These are phyloP conservation scores for Globisporangium megalacanthum DNA, from an alignment of 352 stramenopile genomes.

Conservation along the genomic window DNA sequence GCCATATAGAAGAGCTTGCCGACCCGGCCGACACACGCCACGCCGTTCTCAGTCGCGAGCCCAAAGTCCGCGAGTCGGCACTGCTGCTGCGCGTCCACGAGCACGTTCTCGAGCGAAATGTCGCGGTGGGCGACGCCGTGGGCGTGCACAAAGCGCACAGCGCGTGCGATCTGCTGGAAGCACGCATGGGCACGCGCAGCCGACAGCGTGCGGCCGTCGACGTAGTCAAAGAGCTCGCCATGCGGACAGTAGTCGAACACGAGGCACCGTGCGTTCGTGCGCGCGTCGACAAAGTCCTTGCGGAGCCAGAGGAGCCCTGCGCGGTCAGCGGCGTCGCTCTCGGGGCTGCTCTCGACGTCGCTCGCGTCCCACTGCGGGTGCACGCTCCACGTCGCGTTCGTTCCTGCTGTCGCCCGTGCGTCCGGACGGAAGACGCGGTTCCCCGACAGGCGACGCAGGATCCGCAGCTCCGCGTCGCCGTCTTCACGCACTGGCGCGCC, in stretches of 20 bases:
- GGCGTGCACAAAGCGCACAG: slow-evolving; percentile 43
- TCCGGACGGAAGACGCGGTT: slow-evolving; percentile 16
- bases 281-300: slow-evolving; percentile 45
- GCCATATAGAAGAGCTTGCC: slow-evolving; percentile 70
- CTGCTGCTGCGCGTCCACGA: slow-evolving; percentile 34
- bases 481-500: slow-evolving; percentile 38
- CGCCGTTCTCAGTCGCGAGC: slow-evolving; percentile 33
- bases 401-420: neutral
- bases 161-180: slow-evolving; percentile 47
- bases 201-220: slow-evolving; percentile 16
- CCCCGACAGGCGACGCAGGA: slow-evolving; percentile 33
- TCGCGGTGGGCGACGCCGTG: slow-evolving; percentile 57
- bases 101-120: slow-evolving; percentile 61
- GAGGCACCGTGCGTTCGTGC: slow-evolving; percentile 39
- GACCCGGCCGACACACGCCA: slow-evolving; percentile 31
- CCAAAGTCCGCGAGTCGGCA: slow-evolving; percentile 58
- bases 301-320: slow-evolving; percentile 36
- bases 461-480: slow-evolving; percentile 33
- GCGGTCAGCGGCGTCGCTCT: slow-evolving; percentile 10
- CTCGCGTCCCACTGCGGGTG: slow-evolving; percentile 8
- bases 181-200: slow-evolving; percentile 23
- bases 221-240: slow-evolving; percentile 50
- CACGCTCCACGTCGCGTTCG: slow-evolving; percentile 16
- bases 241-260: slow-evolving; percentile 61
- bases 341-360: neutral